Percentiles rank a stretch among this genome's conserved stretches.
phyloP scores from a whole-genome alignment of 2,329 filamentous ascomycete species.

The Diaporthe batatas region DNA sequence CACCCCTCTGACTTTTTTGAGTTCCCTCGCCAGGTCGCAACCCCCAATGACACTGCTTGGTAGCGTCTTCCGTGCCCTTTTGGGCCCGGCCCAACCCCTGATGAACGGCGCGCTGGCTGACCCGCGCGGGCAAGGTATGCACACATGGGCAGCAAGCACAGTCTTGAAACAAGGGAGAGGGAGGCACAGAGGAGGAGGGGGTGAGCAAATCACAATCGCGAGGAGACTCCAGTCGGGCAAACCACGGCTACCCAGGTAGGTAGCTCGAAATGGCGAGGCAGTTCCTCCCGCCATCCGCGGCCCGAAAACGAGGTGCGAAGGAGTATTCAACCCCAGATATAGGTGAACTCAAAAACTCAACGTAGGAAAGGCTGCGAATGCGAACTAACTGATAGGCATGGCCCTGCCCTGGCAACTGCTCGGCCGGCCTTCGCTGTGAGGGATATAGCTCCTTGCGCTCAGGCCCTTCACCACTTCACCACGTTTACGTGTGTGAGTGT shows the following conservation, averaged over 20 bases:
- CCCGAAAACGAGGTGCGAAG: neutral
- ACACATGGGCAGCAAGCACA: neutral
- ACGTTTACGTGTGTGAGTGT: neutral
- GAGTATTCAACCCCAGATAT: no score
- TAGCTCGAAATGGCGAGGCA: neutral
- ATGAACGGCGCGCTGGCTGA: slow-evolving; percentile 27
- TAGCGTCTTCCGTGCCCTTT: slow-evolving; percentile 3
- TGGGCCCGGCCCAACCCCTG: slow-evolving; percentile 6
- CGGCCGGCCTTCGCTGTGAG: neutral
- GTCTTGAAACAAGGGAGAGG: slow-evolving; percentile 30
- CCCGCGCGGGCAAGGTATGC: slow-evolving; percentile 18
- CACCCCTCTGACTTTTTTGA: slow-evolving; percentile 10
- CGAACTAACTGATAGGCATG: neutral
- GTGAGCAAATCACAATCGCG: neutral
- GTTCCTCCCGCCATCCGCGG: neutral
- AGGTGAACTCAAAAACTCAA: slow-evolving; percentile 3
- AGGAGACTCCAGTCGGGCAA: slow-evolving; percentile 1
- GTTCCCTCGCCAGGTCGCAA: slow-evolving; percentile 11
- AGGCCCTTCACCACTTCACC: neutral
- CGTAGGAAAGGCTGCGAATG: slow-evolving; percentile 1
- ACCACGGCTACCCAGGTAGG: neutral
- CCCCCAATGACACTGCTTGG: slow-evolving; percentile 13
- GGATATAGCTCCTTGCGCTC: slow-evolving; percentile 27
- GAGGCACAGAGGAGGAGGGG: neutral
- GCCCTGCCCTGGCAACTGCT: neutral